phyloP scores from a whole-genome alignment of 2,329 filamentous ascomycete genomes.

The Stemphylium beticola region DNA sequence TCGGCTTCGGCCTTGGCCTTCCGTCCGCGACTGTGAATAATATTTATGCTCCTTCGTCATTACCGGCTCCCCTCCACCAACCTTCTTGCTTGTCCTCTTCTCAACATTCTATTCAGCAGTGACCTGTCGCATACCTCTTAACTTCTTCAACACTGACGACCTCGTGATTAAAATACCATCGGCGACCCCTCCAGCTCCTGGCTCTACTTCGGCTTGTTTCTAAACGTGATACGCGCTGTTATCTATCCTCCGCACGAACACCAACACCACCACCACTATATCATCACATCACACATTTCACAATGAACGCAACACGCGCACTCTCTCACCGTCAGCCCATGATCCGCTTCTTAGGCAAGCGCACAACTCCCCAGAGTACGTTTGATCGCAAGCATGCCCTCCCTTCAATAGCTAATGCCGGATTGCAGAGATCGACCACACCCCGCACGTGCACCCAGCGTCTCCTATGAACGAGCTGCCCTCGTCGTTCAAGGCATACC shows the following conservation, averaged over 20 bases:
- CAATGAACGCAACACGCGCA: constrained; percentile 55
- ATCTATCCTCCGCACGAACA: background rate
- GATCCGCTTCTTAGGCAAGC: constrained; percentile 60
- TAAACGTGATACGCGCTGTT: background rate
- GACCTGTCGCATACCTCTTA: background rate
- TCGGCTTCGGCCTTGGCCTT: constrained; percentile 24
- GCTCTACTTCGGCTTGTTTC: background rate
- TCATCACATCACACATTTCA: constrained; percentile 18
- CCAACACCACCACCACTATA: constrained; percentile 14
- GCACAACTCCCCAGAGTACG: constrained; percentile 53
- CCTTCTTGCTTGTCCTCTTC: constrained; percentile 7
- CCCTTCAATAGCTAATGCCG: constrained; percentile 16
- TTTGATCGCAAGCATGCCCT: constrained; percentile 3
- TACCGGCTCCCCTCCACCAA: constrained; percentile 15
- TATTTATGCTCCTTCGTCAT: constrained; percentile 32
- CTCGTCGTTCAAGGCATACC: constrained; percentile 75
- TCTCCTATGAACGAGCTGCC: constrained; percentile 71
- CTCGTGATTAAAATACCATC: background rate
- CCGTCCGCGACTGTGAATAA: constrained; percentile 21
- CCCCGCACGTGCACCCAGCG: constrained; percentile 74
- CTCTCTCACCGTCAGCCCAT: constrained; percentile 56
- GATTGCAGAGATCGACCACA: constrained; percentile 72
- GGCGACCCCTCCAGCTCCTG: background rate
- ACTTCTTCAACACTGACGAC: background rate
- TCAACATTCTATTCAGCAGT: background rate